Evolutionary conservation across 495 filamentous ascomycete genomes (phyloP), one percentile per base, ranked within the genome.

Genomic region (Ramalina peruviana): DNA sequence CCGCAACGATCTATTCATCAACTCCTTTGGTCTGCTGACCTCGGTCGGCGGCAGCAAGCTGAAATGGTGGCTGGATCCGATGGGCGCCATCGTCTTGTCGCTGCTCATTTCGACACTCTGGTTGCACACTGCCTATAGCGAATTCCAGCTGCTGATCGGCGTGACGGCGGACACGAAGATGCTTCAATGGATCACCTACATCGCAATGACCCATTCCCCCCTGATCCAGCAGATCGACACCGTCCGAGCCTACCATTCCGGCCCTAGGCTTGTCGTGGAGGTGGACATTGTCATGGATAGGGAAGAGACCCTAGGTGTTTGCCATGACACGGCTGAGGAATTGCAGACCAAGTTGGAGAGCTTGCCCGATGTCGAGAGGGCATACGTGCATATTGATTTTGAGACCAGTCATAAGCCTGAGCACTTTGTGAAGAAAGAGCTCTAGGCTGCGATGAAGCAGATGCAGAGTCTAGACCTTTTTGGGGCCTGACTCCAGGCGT

Each of bases 351-450:
- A 96, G 69, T 71, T 98, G 4, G 92, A 98, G 76, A 82, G 79
- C 36, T 64, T 98, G 54, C 92, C 93, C 4, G 80, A 94, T 62
- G 82, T 98, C 3, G 92, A 97, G 73, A 68, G 92, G 53, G 87
- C 88, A 1, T 98, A 97, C 67, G 92, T 97, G 13, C 92, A 98
- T 66, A 88, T 96, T 15, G 92, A 98, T 60, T 97, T 90, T 56
- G 92, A 98, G 72, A 89, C 88, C 6, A 88, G 82, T n/a, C 92
- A 98, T 64, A 94, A 94, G 68, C 92, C 92, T 10, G 86, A 80
- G 65, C 76, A 81, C 54, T 80, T 74, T 40, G 55, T 80, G 46
- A 81, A 81, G 62, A 81, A 81, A 61, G 76, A 79, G 50, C 58
- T 79, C 11, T 79, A 69, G 30, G 30, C 30, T 33, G 30, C 2